A percentile compares a stretch with the other conserved stretches of the same genome.
Evolutionary conservation across 805 yeast species (phyloP).

Genomic region (Monosporozyma servazzii): DNA sequence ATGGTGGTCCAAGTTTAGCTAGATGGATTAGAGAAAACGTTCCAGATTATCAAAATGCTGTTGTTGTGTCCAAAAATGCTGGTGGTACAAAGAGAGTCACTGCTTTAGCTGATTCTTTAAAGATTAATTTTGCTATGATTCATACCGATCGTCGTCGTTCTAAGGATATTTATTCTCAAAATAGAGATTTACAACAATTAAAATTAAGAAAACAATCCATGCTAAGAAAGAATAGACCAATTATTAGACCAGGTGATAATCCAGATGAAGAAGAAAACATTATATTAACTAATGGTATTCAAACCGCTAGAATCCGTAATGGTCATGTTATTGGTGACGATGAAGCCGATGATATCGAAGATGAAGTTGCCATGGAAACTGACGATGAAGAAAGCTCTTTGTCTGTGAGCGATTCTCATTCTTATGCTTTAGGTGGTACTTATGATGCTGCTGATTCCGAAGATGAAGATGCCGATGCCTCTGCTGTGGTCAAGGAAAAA

Average conservation of each 20-base stretch:
- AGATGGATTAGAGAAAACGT: constrained; percentile 91
- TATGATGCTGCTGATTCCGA: constrained; percentile 76
- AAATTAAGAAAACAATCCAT: constrained; percentile 41
- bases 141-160: constrained; percentile 95
- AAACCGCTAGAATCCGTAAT: constrained; percentile 90
- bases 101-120: constrained; percentile 91
- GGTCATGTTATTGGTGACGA: constrained; percentile 96
- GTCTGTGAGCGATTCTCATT: constrained; percentile 24
- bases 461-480: constrained; percentile 59
- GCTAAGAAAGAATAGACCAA: constrained; percentile 37
- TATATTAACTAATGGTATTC: constrained; percentile 69
- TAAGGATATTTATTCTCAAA: constrained; percentile 47
- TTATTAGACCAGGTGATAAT: constrained; percentile 34
- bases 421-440: constrained; percentile 70
- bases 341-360: constrained; percentile 31
- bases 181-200: constrained; percentile 29
- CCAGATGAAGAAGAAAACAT: constrained; percentile 57
- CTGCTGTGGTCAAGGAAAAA: constrained; percentile 47
- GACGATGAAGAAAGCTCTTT: constrained; percentile 17
- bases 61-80: constrained; percentile 96
- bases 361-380: constrained; percentile 26
- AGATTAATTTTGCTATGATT: constrained; percentile 96
- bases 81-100: constrained; percentile 99
- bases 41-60: constrained; percentile 76
- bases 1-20: constrained; percentile 94